Evolutionary conservation across 305 asterid species (phyloP).

Genomic region (Fraxinus velutina): DNA sequence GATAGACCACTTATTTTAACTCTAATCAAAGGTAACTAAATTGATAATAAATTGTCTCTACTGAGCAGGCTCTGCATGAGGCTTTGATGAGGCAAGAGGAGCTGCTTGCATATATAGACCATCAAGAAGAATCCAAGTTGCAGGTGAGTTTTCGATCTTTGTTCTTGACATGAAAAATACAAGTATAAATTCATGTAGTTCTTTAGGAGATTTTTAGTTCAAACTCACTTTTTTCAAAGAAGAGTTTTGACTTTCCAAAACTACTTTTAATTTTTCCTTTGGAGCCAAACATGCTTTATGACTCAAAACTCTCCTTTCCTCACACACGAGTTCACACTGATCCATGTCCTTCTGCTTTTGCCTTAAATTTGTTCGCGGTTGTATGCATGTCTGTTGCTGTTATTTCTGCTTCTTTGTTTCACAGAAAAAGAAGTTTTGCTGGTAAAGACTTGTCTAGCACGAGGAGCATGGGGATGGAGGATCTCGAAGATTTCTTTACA

Average conservation of each 20-base stretch:
- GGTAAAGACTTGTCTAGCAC: conserved; percentile 37
- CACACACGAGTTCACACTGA: background rate
- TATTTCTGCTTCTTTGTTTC: conserved; percentile 18
- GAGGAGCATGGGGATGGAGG: background rate
- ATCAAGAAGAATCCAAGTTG: conserved; percentile 76
- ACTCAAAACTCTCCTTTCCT: background rate
- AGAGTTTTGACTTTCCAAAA: background rate
- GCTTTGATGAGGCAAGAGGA: conserved; percentile 98
- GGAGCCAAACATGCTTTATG: background rate
- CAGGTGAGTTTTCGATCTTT: conserved; percentile 46
- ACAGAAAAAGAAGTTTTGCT: conserved; percentile 91
- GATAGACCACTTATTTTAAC: background rate
- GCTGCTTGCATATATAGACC: conserved; percentile 87
- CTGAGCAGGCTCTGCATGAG: conserved; percentile 81
- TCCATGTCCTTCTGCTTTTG: background rate
- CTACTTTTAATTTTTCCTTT: background rate
- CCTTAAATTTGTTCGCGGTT: background rate
- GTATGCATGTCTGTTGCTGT: conserved; percentile 6
- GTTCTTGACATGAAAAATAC: background rate
- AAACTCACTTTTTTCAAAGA: background rate
- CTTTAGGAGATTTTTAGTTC: background rate
- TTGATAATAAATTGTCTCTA: background rate
- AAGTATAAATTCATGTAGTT: background rate
- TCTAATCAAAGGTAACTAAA: background rate
- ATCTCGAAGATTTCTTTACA: background rate